Conservation (phyloP, 129 eudicot species). For the Scalesia atractyloides region DNA sequence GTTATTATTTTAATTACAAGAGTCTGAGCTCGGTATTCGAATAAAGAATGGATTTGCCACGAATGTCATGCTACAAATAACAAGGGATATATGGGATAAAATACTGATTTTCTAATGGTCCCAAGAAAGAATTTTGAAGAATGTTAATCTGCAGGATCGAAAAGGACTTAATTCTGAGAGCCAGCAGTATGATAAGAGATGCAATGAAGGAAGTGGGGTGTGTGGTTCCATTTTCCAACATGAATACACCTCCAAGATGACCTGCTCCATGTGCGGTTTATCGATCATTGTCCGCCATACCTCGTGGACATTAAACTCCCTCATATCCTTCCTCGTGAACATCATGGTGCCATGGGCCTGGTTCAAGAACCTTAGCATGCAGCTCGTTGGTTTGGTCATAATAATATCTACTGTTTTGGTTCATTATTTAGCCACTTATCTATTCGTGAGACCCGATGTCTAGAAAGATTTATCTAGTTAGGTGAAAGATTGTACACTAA, state of each 20-base stretch:
- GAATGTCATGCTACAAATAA: conserved; percentile 46
- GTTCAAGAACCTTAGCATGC: conserved; percentile 8
- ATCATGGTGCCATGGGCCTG: conserved; percentile 21
- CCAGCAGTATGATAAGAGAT: conserved; percentile 41
- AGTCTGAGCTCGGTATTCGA: conserved; percentile 23
- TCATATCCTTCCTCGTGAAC: conserved; percentile 38
- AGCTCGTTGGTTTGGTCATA: conserved; percentile 12
- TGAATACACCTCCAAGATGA: conserved; percentile 39
- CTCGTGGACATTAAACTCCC: conserved; percentile 34
- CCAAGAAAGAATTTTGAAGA: conserved; percentile 41
- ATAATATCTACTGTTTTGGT: conserved; percentile 9
- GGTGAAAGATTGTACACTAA: not conserved
- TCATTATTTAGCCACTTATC: not conserved
- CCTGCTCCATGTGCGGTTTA: conserved; percentile 42
- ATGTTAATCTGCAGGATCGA: conserved; percentile 36
- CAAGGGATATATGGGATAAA: conserved; percentile 36
- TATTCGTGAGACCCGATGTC: not conserved
- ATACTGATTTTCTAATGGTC: conserved; percentile 30
- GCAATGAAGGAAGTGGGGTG: conserved; percentile 40
- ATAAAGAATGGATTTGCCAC: conserved; percentile 17
- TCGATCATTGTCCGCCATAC: conserved; percentile 28
- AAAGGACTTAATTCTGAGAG: conserved; percentile 38
- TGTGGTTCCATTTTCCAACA: conserved; percentile 44
- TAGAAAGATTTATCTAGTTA: not conserved
- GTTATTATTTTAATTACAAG: conserved; percentile 7